Evolutionary conservation across 1,284 basidiomycete species (phyloP).

Genomic region (Ustilago esculenta): DNA sequence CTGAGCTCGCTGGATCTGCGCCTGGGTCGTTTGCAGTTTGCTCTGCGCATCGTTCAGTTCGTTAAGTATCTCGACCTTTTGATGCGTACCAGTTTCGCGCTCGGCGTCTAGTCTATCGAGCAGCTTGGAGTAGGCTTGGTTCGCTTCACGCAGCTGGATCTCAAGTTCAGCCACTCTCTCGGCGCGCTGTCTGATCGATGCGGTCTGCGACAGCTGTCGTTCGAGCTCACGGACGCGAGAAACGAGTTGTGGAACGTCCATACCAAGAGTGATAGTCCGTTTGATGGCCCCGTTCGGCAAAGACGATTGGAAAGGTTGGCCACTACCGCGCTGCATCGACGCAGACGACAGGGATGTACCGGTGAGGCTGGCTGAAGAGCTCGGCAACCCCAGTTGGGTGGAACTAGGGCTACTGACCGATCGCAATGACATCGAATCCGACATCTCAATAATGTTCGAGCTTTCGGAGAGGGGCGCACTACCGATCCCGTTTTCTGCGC

Average conservation of each 20-base stretch:
- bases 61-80: constrained; percentile 49
- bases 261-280: constrained; percentile 57
- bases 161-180: constrained; percentile 43
- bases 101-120: constrained; percentile 34
- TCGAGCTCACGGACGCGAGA: constrained; percentile 48
- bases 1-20: constrained; percentile 21
- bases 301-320: neutral
- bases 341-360: constrained; percentile 18
- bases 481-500: constrained; percentile 3
- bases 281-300: constrained; percentile 18
- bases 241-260: constrained; percentile 48
- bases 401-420: constrained; percentile 35
- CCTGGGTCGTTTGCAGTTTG: constrained; percentile 29
- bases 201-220: constrained; percentile 32
- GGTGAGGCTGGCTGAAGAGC: constrained; percentile 20
- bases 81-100: constrained; percentile 25
- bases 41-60: constrained; percentile 46
- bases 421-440: constrained; percentile 30
- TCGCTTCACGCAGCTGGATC: constrained; percentile 31
- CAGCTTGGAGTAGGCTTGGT: constrained; percentile 29
- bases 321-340: neutral
- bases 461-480: constrained; percentile 7
- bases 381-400: constrained; percentile 25
- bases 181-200: constrained; percentile 26
- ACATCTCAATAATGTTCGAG: constrained; percentile 3